A percentile compares a stretch with the other conserved stretches of the same genome.
phyloP scores from a whole-genome alignment of 345 rosid species.

The Dipteronia sinensis region DNA sequence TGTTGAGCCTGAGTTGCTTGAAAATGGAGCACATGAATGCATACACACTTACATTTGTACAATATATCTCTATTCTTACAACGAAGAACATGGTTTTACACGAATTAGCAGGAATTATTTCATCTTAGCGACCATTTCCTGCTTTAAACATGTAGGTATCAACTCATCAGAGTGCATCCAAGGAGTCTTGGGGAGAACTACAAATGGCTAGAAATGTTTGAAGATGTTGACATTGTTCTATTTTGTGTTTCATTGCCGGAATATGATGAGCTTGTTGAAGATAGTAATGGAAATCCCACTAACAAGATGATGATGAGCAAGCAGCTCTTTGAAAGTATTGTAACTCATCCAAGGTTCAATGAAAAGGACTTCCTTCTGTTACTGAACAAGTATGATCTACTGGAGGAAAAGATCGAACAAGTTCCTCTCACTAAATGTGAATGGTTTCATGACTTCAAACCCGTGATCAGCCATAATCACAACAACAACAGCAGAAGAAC shows the following conservation, averaged over 20 bases:
- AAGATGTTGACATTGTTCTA: conserved; percentile 66
- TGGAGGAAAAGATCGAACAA: conserved; percentile 66
- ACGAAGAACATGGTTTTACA: not conserved
- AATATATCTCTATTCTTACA: not conserved
- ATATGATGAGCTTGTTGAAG: conserved; percentile 54
- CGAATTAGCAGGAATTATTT: not conserved
- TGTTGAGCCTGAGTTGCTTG: not conserved
- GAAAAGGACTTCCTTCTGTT: conserved; percentile 75
- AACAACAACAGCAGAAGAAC: conserved; percentile 25
- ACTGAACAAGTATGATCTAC: conserved; percentile 79
- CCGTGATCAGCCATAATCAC: conserved; percentile 51
- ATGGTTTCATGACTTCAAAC: conserved; percentile 79
- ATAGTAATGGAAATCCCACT: conserved; percentile 45
- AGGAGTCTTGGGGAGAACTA: conserved; percentile 69
- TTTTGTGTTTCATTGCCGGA: conserved; percentile 75
- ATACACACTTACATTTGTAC: not conserved
- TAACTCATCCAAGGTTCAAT: conserved; percentile 56
- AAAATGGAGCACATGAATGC: not conserved
- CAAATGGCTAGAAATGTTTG: conserved; percentile 87
- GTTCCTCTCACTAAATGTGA: conserved; percentile 66
- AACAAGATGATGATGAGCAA: conserved; percentile 90
- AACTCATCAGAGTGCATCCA: conserved; percentile 78
- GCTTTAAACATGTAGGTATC: conserved; percentile 54
- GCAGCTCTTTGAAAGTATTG: conserved; percentile 59
- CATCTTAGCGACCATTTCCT: not conserved